These are phyloP conservation scores for Nicotiana rustica DNA, from an alignment of 305 asterid genomes.

Conservation along the genomic window DNA sequence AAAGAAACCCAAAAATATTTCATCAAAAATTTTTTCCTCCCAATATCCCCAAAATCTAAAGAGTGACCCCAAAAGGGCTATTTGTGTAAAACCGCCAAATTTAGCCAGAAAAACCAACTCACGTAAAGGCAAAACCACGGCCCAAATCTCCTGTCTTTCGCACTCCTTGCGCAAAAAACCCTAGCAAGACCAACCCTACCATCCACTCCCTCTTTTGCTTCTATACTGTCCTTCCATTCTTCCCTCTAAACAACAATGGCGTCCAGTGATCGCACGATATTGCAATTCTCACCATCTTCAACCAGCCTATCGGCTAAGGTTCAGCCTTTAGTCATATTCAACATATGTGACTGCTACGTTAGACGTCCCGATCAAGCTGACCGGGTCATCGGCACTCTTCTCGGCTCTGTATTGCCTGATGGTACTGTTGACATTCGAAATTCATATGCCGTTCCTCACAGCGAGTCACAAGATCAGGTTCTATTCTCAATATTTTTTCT, in stretches of 20 bases:
- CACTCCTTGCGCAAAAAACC: conserved; percentile 38
- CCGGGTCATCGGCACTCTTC: conserved; percentile 89
- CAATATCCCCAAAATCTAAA: too few species aligned
- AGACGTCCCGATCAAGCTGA: conserved; percentile 95
- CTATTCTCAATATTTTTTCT: not conserved
- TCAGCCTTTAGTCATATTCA: conserved; percentile 85
- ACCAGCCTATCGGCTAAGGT: conserved; percentile 71
- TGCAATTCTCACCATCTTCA: conserved; percentile 67
- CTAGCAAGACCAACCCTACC: conserved; percentile 26
- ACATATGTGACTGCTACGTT: conserved; percentile 85
- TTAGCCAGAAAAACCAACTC: too few species aligned
- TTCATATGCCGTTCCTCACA: conserved; percentile 87
- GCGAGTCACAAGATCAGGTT: conserved; percentile 85
- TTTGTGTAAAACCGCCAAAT: too few species aligned
- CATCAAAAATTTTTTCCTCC: too few species aligned
- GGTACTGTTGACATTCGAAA: conserved; percentile 89
- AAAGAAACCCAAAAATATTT: too few species aligned
- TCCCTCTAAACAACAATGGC: conserved; percentile 53
- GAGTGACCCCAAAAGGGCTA: too few species aligned
- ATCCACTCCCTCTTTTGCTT: not conserved
- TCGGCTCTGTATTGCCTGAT: conserved; percentile 83
- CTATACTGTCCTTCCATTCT: not conserved
- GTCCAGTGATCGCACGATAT: conserved; percentile 60
- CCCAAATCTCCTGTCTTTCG: not conserved
- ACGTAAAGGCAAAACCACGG: not conserved